Conservation (phyloP, 2,329 filamentous ascomycete species). For the Hymenotorrendiella dingleyae region DNA sequence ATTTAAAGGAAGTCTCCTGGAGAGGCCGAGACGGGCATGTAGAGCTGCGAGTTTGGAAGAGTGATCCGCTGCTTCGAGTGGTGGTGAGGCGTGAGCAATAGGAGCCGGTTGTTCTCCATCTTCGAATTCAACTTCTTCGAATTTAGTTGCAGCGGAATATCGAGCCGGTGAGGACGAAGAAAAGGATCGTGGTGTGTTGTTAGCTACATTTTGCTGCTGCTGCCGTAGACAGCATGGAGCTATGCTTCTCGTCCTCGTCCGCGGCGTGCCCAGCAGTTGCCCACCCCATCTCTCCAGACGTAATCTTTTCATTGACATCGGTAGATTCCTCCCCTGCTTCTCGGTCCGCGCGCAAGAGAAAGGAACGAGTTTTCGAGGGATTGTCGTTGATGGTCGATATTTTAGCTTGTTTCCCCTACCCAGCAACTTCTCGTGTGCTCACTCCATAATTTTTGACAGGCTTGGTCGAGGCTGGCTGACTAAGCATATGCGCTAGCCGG, state of each 20-base stretch:
- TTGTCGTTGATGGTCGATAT: conserved; percentile 11
- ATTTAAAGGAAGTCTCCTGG: conserved; percentile 74
- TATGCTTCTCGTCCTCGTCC: conserved; percentile 26
- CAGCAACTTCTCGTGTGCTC: background rate
- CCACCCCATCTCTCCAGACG: conserved; percentile 53
- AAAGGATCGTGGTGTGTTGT: conserved; percentile 12
- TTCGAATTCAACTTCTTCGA: conserved; percentile 23
- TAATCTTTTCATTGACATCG: conserved; percentile 52
- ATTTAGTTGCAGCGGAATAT: background rate
- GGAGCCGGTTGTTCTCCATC: conserved; percentile 17
- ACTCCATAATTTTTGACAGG: background rate
- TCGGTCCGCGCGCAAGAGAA: conserved; percentile 8
- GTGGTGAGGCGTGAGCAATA: conserved; percentile 56
- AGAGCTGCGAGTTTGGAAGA: conserved; percentile 91
- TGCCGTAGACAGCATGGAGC: conserved; percentile 35
- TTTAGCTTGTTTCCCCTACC: conserved; percentile 9
- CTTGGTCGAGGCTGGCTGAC: no score
- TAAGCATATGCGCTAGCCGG: no score
- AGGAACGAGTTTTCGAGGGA: conserved; percentile 7
- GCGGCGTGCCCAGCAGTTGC: conserved; percentile 47
- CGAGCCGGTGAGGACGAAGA: conserved; percentile 6
- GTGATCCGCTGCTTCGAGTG: conserved; percentile 55
- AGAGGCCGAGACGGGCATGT: conserved; percentile 80
- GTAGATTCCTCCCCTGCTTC: conserved; percentile 8
- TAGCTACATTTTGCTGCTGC: conserved; percentile 26